phyloP scores from a whole-genome alignment of 345 rosid genomes.

The Eucalyptus sp. region DNA sequence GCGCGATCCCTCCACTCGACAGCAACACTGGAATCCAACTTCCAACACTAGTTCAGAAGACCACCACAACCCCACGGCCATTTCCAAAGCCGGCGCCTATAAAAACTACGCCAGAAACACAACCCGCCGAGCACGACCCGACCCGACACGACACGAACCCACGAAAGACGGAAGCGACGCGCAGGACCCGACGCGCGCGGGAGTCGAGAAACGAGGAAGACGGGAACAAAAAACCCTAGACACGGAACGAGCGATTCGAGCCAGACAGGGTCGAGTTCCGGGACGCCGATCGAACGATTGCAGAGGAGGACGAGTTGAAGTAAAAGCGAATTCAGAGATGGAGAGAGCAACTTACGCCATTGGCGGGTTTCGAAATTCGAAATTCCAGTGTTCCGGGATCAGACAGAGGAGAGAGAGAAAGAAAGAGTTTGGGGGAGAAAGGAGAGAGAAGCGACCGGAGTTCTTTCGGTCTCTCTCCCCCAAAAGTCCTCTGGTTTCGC shows the following conservation, averaged over 20 bases:
- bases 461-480: not conserved
- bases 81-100: not conserved
- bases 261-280: not conserved
- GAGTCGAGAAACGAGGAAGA: not conserved
- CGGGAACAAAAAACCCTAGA: not conserved
- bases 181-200: not conserved
- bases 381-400: not conserved
- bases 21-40: not conserved
- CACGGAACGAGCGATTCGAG: not conserved
- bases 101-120: not conserved
- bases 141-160: not conserved
- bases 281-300: not conserved
- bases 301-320: not conserved
- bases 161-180: not conserved
- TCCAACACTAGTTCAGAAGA: not conserved
- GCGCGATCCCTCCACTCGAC: not conserved
- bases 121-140: not conserved
- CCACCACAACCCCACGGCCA: not conserved
- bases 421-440: not conserved
- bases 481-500: not conserved
- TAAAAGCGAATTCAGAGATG: not conserved
- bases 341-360: not conserved
- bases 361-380: not conserved
- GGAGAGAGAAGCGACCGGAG: not conserved
- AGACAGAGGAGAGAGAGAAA: not conserved